A percentile compares a stretch with the other conserved stretches of the same genome.
Conservation (phyloP, 2,329 filamentous ascomycete genomes). For the Exophiala sideris region DNA sequence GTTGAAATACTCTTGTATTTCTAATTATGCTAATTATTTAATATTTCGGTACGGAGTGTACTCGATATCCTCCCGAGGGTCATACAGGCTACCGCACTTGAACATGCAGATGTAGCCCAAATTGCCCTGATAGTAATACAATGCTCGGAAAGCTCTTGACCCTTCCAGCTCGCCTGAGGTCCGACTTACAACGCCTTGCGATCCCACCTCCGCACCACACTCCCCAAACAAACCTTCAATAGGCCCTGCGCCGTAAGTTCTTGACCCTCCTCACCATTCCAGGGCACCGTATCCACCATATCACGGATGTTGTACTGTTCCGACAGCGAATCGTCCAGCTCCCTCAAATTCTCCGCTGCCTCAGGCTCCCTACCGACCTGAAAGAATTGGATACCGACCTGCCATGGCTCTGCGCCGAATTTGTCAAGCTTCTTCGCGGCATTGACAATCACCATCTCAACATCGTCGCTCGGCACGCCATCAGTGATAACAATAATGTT, state of each 20-base stretch:
- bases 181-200: constrained; percentile 29
- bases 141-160: no score
- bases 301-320: constrained; percentile 65
- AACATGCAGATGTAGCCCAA: no score
- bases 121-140: no score
- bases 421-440: constrained; percentile 68
- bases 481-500: constrained; percentile 95
- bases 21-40: no score
- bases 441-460: constrained; percentile 64
- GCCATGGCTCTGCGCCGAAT: constrained; percentile 68
- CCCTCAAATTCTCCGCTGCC: constrained; percentile 63
- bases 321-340: constrained; percentile 71
- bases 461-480: constrained; percentile 75
- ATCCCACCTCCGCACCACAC: constrained; percentile 67
- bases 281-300: constrained; percentile 89
- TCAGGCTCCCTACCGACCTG: constrained; percentile 74
- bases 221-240: constrained; percentile 77
- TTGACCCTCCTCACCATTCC: constrained; percentile 50
- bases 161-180: no score
- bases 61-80: no score
- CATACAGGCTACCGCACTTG: no score
- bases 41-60: no score
- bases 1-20: no score
- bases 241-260: constrained; percentile 66
- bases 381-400: constrained; percentile 93